phyloP scores from a whole-genome alignment of 176 grass and related monocot genomes.

The Aegilops tauschii region DNA sequence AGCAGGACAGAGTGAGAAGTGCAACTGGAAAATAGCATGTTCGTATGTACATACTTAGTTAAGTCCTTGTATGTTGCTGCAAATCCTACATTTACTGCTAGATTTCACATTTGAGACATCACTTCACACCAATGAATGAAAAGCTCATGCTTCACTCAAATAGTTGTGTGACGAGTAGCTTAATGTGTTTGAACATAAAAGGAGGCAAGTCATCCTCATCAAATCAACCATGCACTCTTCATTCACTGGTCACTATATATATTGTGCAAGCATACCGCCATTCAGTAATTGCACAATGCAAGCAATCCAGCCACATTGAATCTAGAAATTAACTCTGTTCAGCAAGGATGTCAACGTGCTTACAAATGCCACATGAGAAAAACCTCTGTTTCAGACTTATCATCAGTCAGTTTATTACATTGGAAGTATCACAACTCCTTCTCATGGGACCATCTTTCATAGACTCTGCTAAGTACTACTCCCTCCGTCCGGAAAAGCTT shows the following conservation, averaged over 20 bases:
- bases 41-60: background rate
- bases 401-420: background rate
- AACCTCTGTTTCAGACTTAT: background rate
- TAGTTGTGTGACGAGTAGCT: background rate
- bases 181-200: background rate
- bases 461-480: background rate
- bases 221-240: background rate
- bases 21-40: background rate
- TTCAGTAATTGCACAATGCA: background rate
- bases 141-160: background rate
- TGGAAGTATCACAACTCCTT: background rate
- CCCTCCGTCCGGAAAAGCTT: too few relatives aligned
- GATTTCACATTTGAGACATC: background rate
- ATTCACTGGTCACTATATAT: background rate
- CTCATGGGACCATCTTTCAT: background rate
- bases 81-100: background rate
- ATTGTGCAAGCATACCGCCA: background rate
- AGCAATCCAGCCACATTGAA: background rate
- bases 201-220: background rate
- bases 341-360: background rate
- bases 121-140: background rate
- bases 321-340: background rate
- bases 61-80: background rate
- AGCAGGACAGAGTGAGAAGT: background rate
- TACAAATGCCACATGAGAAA: background rate